Base-by-base conservation (phyloP, 2,329 filamentous ascomycete species). In the Trichophyton rubrum region DNA sequence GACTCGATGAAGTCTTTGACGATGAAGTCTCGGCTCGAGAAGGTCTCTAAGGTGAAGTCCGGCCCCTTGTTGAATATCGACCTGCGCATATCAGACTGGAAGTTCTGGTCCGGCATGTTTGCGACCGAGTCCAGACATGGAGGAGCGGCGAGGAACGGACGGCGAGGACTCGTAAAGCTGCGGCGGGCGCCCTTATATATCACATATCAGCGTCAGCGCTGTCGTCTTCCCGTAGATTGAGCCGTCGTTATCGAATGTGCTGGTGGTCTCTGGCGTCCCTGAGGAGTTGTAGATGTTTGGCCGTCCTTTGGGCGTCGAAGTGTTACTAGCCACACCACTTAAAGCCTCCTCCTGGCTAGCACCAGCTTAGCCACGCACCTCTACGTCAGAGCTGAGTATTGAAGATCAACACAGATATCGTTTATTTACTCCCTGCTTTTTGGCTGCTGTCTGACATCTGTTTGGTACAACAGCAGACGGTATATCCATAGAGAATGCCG, bases 1-100 rank as follows among this genome's bases (percentile, higher is more conserved):
- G 86, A 84, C 72, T 99, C 95, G 68, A 99, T 86, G 72, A 99
- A 99, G 77, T 99, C 93, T 70, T 95, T 90, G 66, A 97, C 92
- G 64, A 97, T 96, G 70, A 97, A 99, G 76, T 97, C 93, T 68
- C 88, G 88, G 72, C 81, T 88, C 61, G 89, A 89, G 74, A 91
- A 90, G 76, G 91, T 90, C 51, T 96, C 89, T 63, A 97, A 80
- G 8, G 85, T 89, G 77, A 96, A 96, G 72, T 82, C 87, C 63
- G 89, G 89, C 43, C 86, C 88, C 73, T 84, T 85, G 61, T 87
- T 86, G 71, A 89, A 92, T 70, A 91, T 80, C 66, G 85, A 80
- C 75, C 85, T 82, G 30, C 62, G 61, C 38, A 59, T 47, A 17
- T 60, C 60, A 27, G 60, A 60, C 17, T 58, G 63, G 17, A 55